Conservation (phyloP, 768 basidiomycete genomes). For the Lactifluus piperatus region DNA sequence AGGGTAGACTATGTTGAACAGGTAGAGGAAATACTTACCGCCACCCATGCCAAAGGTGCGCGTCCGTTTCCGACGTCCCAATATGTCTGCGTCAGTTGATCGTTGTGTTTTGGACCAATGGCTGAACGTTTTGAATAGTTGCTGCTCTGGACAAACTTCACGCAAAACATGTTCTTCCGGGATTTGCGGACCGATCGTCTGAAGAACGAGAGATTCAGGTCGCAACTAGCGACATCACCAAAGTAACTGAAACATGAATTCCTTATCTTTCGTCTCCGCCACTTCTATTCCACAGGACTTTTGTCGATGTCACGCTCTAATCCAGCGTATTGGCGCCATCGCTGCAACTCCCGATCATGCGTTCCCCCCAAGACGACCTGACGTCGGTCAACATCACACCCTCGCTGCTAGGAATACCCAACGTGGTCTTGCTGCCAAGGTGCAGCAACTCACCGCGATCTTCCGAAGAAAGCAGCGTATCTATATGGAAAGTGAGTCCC, state of each 20-base stretch:
- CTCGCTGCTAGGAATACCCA: slow-evolving; percentile 90
- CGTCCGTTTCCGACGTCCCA: slow-evolving; percentile 18
- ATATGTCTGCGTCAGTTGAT: slow-evolving; percentile 16
- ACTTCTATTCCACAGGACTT: slow-evolving; percentile 27
- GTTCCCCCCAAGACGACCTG: slow-evolving; percentile 50
- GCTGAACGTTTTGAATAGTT: slow-evolving; percentile 42
- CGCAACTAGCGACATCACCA: slow-evolving; percentile 80
- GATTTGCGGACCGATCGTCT: slow-evolving; percentile 87
- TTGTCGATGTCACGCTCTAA: slow-evolving; percentile 41
- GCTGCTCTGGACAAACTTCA: slow-evolving; percentile 88
- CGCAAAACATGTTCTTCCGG: slow-evolving; percentile 91
- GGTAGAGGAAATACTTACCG: slow-evolving; percentile 69
- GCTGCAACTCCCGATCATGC: slow-evolving; percentile 38
- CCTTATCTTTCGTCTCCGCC: slow-evolving; percentile 10
- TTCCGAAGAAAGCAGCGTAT: slow-evolving; percentile 98
- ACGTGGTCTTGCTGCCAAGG: slow-evolving; percentile 88
- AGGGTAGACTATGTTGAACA: slow-evolving; percentile 94
- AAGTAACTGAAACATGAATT: slow-evolving; percentile 38
- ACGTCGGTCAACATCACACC: slow-evolving; percentile 39
- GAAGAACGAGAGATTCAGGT: slow-evolving; percentile 93
- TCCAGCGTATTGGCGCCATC: slow-evolving; percentile 60
- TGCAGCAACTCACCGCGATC: slow-evolving; percentile 84
- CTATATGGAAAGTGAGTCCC: slow-evolving; percentile 88
- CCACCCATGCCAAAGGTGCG: slow-evolving; percentile 72
- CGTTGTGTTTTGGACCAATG: slow-evolving; percentile 13